phyloP scores from a whole-genome alignment of 306 rosid species.

The Trifolium repens region DNA sequence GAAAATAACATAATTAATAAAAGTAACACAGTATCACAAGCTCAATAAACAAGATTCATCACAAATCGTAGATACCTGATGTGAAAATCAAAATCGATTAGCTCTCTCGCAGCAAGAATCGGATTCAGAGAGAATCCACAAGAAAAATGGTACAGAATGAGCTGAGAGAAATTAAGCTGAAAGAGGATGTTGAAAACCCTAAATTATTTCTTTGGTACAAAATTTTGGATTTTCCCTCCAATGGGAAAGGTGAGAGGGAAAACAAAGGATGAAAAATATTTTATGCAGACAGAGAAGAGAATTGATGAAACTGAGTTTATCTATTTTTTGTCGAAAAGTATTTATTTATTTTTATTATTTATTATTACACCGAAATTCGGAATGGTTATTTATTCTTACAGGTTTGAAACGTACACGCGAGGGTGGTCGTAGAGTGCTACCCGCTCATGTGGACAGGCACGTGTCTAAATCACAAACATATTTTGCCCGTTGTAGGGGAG shows the following conservation, averaged over 20 bases:
- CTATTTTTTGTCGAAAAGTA: neutral
- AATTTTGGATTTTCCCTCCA: slow-evolving; percentile 79
- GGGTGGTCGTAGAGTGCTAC: neutral
- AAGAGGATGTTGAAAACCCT: slow-evolving; percentile 54
- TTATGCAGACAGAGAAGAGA: slow-evolving; percentile 56
- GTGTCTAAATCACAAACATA: slow-evolving; percentile 1
- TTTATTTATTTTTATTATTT: neutral
- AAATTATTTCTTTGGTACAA: slow-evolving; percentile 36
- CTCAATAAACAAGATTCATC: slow-evolving; percentile 30
- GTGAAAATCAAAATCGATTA: slow-evolving; percentile 8
- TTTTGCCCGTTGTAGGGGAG: neutral
- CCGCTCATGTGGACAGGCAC: slow-evolving; percentile 23
- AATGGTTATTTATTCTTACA: neutral
- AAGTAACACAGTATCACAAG: slow-evolving; percentile 5
- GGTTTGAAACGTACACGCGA: slow-evolving; percentile 17
- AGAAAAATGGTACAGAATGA: slow-evolving; percentile 27
- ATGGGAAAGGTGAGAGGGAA: slow-evolving; percentile 88
- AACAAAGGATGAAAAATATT: slow-evolving; percentile 40
- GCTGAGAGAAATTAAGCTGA: slow-evolving; percentile 36
- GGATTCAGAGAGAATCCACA: neutral
- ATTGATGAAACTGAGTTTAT: slow-evolving; percentile 40
- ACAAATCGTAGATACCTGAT: slow-evolving; percentile 43
- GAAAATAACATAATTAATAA: slow-evolving; percentile 1
- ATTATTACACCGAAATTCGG: slow-evolving; percentile 39
- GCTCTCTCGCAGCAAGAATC: slow-evolving; percentile 26